Conservation (phyloP, 108 stramenopile genomes). For the Mayamaea pseudoterrestris region DNA sequence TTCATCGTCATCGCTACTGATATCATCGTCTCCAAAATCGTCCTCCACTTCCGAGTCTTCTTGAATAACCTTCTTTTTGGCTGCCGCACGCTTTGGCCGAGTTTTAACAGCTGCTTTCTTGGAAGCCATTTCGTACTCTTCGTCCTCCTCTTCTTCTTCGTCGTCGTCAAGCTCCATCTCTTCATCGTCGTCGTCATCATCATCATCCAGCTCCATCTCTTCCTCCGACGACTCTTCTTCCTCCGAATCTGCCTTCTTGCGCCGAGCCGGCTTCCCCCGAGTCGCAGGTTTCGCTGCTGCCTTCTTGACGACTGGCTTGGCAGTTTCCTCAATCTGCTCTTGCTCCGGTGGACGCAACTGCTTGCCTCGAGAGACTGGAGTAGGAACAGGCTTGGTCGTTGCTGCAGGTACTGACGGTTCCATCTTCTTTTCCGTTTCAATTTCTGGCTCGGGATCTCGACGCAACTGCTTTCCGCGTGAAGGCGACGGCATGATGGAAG, state of each 20-base stretch:
- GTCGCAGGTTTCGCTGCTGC: not conserved
- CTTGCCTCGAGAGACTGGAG: conserved; percentile 5
- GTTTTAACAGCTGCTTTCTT: conserved; percentile 11
- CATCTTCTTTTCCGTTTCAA: not conserved
- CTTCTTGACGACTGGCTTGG: not conserved
- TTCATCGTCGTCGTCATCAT: conserved; percentile 28
- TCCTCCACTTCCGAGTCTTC: conserved; percentile 30
- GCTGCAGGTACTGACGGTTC: not conserved
- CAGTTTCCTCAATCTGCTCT: conserved; percentile 1
- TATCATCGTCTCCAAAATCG: conserved; percentile 31
- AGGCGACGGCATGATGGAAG: conserved; percentile 1
- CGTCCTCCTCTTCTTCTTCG: conserved; percentile 33
- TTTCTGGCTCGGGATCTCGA: not conserved
- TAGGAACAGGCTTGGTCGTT: not conserved
- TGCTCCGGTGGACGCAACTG: conserved; percentile 5
- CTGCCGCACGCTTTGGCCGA: conserved; percentile 16
- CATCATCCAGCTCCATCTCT: conserved; percentile 25
- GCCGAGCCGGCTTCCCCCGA: conserved; percentile 9
- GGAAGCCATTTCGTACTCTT: conserved; percentile 15
- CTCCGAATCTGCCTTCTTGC: conserved; percentile 19
- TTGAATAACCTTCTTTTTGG: conserved; percentile 14
- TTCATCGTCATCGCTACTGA: conserved; percentile 54
- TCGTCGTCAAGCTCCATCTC: conserved; percentile 37
- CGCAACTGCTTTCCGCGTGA: conserved; percentile 19
- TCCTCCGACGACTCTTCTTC: conserved; percentile 29